Conservation (phyloP, 257 asterid species). For the Mentha longifolia region DNA sequence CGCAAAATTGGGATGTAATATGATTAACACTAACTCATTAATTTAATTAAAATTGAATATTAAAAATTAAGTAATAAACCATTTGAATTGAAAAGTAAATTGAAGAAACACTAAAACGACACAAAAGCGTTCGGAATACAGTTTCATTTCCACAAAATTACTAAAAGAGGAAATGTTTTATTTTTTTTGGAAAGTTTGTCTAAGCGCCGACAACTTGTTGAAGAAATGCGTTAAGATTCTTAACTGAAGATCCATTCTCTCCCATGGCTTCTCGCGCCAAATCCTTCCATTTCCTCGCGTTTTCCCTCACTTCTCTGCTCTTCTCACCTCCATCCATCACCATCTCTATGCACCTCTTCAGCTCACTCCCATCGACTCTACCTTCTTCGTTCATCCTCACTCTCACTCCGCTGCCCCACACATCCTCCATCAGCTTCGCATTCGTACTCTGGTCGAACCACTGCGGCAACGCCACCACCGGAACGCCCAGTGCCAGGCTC, state of each 20-base stretch:
- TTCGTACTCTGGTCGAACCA: slow-evolving; percentile 61
- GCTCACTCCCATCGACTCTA: slow-evolving; percentile 46
- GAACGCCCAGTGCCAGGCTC: slow-evolving; percentile 47
- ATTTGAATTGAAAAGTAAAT: too few species aligned
- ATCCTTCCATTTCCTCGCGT: slow-evolving; percentile 41
- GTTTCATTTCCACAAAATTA: not conserved
- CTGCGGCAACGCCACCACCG: slow-evolving; percentile 56
- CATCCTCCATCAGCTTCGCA: slow-evolving; percentile 62
- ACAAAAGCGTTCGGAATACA: too few species aligned
- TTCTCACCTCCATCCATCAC: slow-evolving; percentile 49
- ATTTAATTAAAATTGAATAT: too few species aligned
- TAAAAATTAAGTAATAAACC: too few species aligned
- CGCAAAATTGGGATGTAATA: too few species aligned
- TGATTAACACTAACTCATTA: too few species aligned
- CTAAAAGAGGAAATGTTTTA: not conserved
- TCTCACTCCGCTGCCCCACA: slow-evolving; percentile 57
- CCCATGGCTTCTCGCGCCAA: slow-evolving; percentile 49
- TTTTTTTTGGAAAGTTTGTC: too few species aligned
- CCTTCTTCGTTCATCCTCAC: slow-evolving; percentile 34
- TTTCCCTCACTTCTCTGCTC: slow-evolving; percentile 42
- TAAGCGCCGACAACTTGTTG: slow-evolving; percentile 8
- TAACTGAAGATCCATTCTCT: slow-evolving; percentile 51
- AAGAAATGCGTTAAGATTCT: slow-evolving; percentile 39
- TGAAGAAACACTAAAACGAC: too few species aligned
- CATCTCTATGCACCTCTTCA: slow-evolving; percentile 32